A percentile compares a stretch with the other conserved stretches of the same genome.
phyloP scores from a whole-genome alignment of 2,329 filamentous ascomycete species.

The Fusarium subglutinans region DNA sequence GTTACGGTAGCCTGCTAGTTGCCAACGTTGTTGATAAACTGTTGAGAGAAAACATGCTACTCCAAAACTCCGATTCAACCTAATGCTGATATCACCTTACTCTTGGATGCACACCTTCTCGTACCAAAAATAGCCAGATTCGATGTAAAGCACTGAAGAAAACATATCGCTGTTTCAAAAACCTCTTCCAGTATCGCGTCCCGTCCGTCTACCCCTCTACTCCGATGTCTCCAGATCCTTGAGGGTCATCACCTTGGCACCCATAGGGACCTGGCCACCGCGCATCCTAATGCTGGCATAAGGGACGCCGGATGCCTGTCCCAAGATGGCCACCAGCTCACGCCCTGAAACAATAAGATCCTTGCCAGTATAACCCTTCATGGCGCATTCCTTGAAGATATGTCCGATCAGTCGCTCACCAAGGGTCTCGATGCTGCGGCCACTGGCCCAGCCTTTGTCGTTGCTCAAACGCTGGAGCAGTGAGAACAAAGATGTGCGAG shows the following conservation, averaged over 20 bases:
- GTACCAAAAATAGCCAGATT: background rate
- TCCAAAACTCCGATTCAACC: slow-evolving; percentile 34
- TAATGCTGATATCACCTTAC: slow-evolving; percentile 22
- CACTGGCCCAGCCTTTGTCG: slow-evolving; percentile 67
- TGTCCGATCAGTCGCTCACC: slow-evolving; percentile 60
- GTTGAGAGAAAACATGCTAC: slow-evolving; percentile 6
- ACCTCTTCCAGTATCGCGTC: background rate
- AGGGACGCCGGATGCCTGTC: slow-evolving; percentile 41
- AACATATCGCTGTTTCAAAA: background rate
- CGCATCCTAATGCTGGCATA: slow-evolving; percentile 37
- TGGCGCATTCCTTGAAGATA: slow-evolving; percentile 48
- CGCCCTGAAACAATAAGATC: slow-evolving; percentile 42
- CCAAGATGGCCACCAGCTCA: slow-evolving; percentile 44
- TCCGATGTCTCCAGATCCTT: slow-evolving; percentile 45
- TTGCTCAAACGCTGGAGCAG: slow-evolving; percentile 54
- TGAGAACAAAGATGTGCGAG: slow-evolving; percentile 41
- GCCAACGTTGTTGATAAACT: background rate
- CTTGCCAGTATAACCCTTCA: slow-evolving; percentile 44
- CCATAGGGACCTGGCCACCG: slow-evolving; percentile 43
- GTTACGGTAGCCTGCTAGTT: slow-evolving; percentile 11
- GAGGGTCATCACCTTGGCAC: slow-evolving; percentile 47
- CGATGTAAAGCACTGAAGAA: background rate
- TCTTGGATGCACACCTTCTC: slow-evolving; percentile 12
- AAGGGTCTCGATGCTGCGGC: slow-evolving; percentile 67
- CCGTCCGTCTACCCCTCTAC: slow-evolving; percentile 16